Evolutionary conservation across 108 stramenopile genomes (phyloP).

Genomic region (Pseudonitzschia multiseries): DNA sequence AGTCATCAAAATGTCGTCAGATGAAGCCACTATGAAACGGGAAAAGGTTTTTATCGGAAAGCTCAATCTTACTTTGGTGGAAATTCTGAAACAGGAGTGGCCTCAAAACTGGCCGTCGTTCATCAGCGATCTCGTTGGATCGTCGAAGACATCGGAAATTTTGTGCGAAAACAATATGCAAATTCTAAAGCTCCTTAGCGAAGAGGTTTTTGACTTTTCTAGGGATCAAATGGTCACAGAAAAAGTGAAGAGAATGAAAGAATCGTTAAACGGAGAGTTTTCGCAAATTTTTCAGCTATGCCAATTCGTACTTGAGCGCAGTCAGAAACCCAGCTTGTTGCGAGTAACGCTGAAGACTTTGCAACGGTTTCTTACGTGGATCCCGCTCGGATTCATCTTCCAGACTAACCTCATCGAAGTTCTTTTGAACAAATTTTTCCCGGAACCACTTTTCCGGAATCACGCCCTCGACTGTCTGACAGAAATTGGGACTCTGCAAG

Average conservation of each 20-base stretch:
- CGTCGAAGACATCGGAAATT: constrained; percentile 85
- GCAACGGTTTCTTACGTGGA: constrained; percentile 98
- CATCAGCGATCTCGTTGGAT: constrained; percentile 94
- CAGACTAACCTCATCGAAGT: constrained; percentile 91
- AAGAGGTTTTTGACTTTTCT: constrained; percentile 98
- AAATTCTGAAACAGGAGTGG: constrained; percentile 99
- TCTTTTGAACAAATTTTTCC: constrained; percentile 93
- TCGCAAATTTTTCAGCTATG: constrained; percentile 95
- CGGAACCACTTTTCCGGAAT: constrained; percentile 87
- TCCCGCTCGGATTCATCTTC: constrained; percentile 97
- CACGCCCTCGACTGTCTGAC: constrained; percentile 96
- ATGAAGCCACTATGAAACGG: constrained; percentile 51
- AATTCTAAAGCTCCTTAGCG: constrained; percentile 95
- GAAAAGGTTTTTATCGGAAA: constrained; percentile 83
- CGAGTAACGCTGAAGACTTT: constrained; percentile 92
- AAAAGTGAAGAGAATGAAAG: constrained; percentile 90
- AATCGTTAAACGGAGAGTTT: constrained; percentile 93
- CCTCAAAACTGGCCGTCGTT: constrained; percentile 99
- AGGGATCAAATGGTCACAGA: constrained; percentile 96
- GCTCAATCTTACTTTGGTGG: constrained; percentile 95
- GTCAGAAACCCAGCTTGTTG: constrained; percentile 79
- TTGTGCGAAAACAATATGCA: constrained; percentile 99
- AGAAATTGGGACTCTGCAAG: constrained; percentile 92
- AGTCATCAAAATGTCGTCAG: constrained; percentile 89
- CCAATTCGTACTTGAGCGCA: constrained; percentile 93